Evolutionary conservation across 2,329 filamentous ascomycete species (phyloP), one percentile per base, ranked within the genome.

Genomic region (Fusarium sterilihyphosum): DNA sequence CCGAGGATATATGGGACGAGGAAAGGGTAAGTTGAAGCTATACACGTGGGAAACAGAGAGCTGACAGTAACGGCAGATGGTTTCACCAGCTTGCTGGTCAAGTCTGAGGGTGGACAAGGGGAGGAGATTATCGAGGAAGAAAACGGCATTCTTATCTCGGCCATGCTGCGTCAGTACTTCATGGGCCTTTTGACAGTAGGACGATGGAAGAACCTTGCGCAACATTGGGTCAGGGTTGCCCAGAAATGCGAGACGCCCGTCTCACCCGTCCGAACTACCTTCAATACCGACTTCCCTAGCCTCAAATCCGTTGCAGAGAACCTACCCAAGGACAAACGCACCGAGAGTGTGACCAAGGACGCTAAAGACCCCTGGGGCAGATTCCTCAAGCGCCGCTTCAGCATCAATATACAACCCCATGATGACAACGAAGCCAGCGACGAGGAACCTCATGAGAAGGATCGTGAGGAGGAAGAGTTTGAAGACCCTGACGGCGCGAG

Each of bases 91-190:
- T 87, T 98, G 2, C 88, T 96, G n/a, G 90, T 94, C 38, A 84
- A 92, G 74, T 89, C 91, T 7, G 92, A 94, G 81, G 95, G 95
- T 33, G 94, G 94, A 22, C 84, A 88, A 8, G 93, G 92, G 4
- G 91, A 94, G 75, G 93, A 95, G 79, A 84, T 98, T 22, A 92
- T 98, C 10, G 91, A 91, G 37, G 94, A 97, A 78, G 95, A 98
- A 80, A 95, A 93, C 75, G 95, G 95, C 8, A 91, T 97, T 22
- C 87, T 98, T 64, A 94, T 98, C 77, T 95, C 93, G 56, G 94
- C 93, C 79, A 92, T 98, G 81, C 87, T 98, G 26, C 90, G 95
- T 18, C 95, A 98, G 80, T 98, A 97, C 82, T 98, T 98, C 83
- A 92, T 97, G 88, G 93, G 92, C 12, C 86, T 97, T 49, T 93